A percentile compares a stretch with the other conserved stretches of the same genome.
phyloP scores from a whole-genome alignment of 441 rosid genomes.

The Adansonia madagascariensis region DNA sequence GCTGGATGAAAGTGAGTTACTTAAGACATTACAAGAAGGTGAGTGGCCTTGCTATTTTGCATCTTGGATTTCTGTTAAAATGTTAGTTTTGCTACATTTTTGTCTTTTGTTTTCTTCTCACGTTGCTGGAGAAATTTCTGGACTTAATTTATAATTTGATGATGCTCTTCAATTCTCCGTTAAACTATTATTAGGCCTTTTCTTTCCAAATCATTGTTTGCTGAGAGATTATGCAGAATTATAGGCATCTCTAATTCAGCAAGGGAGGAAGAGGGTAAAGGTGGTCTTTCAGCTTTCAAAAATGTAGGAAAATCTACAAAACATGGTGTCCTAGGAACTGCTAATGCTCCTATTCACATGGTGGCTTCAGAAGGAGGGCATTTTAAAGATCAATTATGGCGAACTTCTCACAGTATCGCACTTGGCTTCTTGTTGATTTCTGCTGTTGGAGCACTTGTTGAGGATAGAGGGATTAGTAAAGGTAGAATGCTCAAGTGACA shows the following conservation, averaged over 20 bases:
- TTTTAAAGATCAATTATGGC: slow-evolving; percentile 95
- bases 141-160: neutral
- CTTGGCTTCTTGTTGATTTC: slow-evolving; percentile 83
- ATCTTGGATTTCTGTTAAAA: neutral
- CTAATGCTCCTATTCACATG: slow-evolving; percentile 86
- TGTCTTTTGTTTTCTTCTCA: neutral
- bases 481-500: slow-evolving; percentile 43
- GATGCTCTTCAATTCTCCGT: neutral
- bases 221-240: slow-evolving; percentile 15
- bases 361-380: slow-evolving; percentile 80
- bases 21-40: slow-evolving; percentile 88
- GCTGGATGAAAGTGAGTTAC: slow-evolving; percentile 79
- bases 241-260: slow-evolving; percentile 60
- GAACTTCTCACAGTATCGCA: slow-evolving; percentile 75
- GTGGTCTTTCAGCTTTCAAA: slow-evolving; percentile 65
- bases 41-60: slow-evolving; percentile 23
- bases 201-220: neutral
- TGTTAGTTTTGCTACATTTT: neutral
- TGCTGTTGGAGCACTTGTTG: slow-evolving; percentile 90
- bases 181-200: neutral
- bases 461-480: slow-evolving; percentile 86
- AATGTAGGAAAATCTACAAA: slow-evolving; percentile 69
- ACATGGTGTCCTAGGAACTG: slow-evolving; percentile 78
- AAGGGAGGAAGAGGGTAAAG: slow-evolving; percentile 59
- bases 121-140: neutral